These are phyloP conservation scores for Suhomyces xylopsoci DNA, from an alignment of 805 yeast species.

Conservation along the genomic window DNA sequence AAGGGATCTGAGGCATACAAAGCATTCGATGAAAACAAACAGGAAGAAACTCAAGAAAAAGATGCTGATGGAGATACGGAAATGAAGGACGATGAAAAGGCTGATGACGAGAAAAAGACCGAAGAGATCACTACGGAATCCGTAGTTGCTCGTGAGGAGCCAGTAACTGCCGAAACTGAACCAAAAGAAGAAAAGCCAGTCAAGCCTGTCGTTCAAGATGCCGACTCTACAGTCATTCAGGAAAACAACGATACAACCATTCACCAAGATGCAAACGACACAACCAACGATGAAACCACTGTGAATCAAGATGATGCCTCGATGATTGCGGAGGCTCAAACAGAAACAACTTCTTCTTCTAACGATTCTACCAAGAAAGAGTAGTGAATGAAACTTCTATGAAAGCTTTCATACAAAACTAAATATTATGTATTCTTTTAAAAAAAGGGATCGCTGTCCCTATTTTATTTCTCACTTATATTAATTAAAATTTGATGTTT, in stretches of 20 bases:
- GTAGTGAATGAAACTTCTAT: neutral
- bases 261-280: conserved; percentile 48
- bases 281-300: conserved; percentile 41
- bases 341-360: conserved; percentile 5
- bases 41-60: conserved; percentile 5
- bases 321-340: conserved; percentile 16
- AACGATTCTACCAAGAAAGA: conserved; percentile 5
- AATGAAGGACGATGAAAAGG: neutral
- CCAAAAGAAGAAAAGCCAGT: neutral
- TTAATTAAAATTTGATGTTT: neutral
- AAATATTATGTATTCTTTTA: conserved; percentile 2
- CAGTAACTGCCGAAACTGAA: neutral
- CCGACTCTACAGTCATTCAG: conserved; percentile 48
- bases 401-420: neutral
- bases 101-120: neutral
- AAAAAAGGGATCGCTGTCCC: neutral
- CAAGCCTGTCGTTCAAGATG: conserved; percentile 24
- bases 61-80: conserved; percentile 1
- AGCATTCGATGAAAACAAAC: conserved; percentile 10
- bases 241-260: conserved; percentile 46
- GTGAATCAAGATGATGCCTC: conserved; percentile 27
- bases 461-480: conserved; percentile 2
- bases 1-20: conserved; percentile 36
- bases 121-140: neutral
- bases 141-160: neutral